These are phyloP conservation scores for Apiospora rasikravindrae DNA, from an alignment of 2,329 filamentous ascomycete species.

Conservation along the genomic window DNA sequence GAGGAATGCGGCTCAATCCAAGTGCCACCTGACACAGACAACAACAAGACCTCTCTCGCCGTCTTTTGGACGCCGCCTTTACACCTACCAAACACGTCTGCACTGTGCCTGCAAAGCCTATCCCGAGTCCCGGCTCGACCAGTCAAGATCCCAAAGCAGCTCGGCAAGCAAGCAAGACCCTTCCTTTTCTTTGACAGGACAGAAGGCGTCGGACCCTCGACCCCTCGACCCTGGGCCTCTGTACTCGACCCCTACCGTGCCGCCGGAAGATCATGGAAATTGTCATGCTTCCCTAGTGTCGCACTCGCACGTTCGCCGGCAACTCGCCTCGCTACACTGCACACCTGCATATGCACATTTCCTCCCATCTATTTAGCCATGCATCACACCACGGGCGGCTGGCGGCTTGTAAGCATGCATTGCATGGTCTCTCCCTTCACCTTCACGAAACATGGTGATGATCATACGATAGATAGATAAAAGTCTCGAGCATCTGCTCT, in stretches of 20 bases:
- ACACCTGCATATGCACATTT: neutral
- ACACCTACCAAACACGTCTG: neutral
- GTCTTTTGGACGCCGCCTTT: constrained; percentile 10
- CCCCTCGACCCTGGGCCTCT: no score
- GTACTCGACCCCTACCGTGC: no score
- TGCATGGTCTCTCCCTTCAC: neutral
- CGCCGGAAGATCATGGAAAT: neutral
- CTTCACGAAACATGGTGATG: neutral
- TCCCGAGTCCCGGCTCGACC: neutral
- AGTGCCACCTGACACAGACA: neutral
- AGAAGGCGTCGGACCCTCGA: neutral
- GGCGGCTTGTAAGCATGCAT: neutral
- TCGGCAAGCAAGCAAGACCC: neutral
- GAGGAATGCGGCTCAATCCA: constrained; percentile 1
- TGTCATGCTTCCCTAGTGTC: neutral
- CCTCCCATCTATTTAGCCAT: neutral
- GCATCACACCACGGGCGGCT: neutral
- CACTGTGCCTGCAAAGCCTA: neutral
- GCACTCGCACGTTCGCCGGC: constrained; percentile 4
- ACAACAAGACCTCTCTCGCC: neutral
- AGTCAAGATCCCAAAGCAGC: neutral
- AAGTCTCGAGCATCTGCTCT: neutral
- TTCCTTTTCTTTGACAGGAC: neutral
- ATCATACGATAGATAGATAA: neutral
- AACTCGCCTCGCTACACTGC: neutral